Conservation (phyloP, 208 protist species). For the Crithidia thermophila region DNA sequence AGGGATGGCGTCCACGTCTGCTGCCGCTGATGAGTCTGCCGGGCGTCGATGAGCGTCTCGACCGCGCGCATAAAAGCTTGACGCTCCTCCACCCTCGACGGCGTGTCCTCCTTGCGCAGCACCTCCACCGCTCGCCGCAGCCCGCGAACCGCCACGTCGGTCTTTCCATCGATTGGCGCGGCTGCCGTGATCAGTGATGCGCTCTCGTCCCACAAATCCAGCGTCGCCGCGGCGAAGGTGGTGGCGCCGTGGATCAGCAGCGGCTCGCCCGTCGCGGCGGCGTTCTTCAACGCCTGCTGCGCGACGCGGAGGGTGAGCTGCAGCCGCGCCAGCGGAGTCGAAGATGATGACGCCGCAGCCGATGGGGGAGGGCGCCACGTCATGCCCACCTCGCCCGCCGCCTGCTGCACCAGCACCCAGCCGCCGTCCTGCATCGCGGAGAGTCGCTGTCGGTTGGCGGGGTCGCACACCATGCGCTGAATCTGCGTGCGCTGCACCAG, state of each 20-base stretch:
- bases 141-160: not conserved
- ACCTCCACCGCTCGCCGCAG: slow-evolving; percentile 24
- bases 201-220: not conserved
- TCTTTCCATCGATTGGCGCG: not conserved
- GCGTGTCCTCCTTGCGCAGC: not conserved
- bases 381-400: slow-evolving; percentile 24
- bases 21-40: slow-evolving; percentile 16
- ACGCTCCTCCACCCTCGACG: slow-evolving; percentile 21
- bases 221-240: slow-evolving; percentile 26
- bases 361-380: slow-evolving; percentile 6
- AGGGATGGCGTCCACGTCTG: slow-evolving; percentile 12
- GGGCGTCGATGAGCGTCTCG: slow-evolving; percentile 10
- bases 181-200: not conserved
- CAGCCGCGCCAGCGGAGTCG: not conserved
- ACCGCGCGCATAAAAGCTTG: slow-evolving; percentile 29
- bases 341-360: not conserved
- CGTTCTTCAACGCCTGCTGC: slow-evolving; percentile 10
- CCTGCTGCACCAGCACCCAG: slow-evolving; percentile 24
- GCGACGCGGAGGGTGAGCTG: slow-evolving; percentile 7
- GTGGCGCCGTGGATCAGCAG: slow-evolving; percentile 19
- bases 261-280: slow-evolving; percentile 13
- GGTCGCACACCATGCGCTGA: slow-evolving; percentile 15
- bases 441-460: slow-evolving; percentile 2
- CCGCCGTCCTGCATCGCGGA: slow-evolving; percentile 2
- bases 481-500: slow-evolving; percentile 30